Evolutionary conservation across 768 basidiomycete species (phyloP).

Genomic region (Xerocomellus amylosporus): DNA sequence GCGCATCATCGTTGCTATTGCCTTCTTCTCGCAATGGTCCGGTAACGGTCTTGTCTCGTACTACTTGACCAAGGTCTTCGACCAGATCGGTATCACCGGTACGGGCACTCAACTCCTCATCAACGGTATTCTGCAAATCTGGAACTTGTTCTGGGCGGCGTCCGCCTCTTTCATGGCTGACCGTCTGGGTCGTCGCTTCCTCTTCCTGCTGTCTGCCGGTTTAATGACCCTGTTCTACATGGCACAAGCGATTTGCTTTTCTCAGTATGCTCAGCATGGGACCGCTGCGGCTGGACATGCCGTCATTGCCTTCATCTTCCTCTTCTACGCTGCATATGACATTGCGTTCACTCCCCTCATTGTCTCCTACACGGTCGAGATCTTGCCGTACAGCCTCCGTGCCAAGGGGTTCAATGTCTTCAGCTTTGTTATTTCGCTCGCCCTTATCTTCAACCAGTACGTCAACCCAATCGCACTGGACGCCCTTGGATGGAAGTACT

Average conservation of each 20-base stretch:
- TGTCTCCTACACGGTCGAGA: constrained; percentile 85
- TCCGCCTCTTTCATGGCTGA: constrained; percentile 61
- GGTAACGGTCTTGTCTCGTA: constrained; percentile 83
- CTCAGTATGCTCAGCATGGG: constrained; percentile 47
- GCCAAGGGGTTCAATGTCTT: constrained; percentile 85
- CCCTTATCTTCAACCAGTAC: constrained; percentile 89
- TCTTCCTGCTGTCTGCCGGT: constrained; percentile 60
- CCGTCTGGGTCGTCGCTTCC: constrained; percentile 61
- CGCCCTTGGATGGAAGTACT: constrained; percentile 71
- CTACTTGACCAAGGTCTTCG: constrained; percentile 75
- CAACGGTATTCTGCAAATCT: constrained; percentile 83
- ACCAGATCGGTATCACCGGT: constrained; percentile 62
- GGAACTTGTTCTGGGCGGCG: constrained; percentile 68
- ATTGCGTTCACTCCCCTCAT: constrained; percentile 85
- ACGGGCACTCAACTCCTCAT: constrained; percentile 69
- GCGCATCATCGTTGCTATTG: constrained; percentile 71
- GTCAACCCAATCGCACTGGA: constrained; percentile 78
- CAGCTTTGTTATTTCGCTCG: constrained; percentile 71
- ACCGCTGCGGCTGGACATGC: constrained; percentile 53
- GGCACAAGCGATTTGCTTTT: constrained; percentile 65
- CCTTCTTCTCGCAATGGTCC: constrained; percentile 86
- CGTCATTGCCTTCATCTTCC: constrained; percentile 81
- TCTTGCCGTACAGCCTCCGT: constrained; percentile 77
- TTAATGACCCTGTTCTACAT: constrained; percentile 67
- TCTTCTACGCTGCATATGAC: constrained; percentile 78